phyloP scores from a whole-genome alignment of 441 rosid genomes.

The Monsonia emarginata region DNA sequence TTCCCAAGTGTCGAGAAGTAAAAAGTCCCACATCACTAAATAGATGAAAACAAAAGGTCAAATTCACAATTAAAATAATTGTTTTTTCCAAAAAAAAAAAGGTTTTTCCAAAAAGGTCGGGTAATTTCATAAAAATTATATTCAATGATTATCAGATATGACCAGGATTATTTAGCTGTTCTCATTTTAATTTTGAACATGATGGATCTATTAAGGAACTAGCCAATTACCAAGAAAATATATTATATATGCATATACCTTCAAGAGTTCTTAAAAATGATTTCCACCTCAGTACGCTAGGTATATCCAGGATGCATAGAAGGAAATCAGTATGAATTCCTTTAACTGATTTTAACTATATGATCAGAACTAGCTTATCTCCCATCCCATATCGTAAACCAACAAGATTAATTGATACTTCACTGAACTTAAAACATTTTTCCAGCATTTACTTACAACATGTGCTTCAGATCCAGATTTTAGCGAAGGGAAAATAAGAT shows the following conservation, averaged over 20 bases:
- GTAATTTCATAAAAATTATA: no score
- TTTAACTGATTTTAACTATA: background rate
- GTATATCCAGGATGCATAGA: background rate
- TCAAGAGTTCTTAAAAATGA: background rate
- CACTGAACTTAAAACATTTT: background rate
- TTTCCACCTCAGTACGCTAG: background rate
- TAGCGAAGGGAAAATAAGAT: conserved; percentile 76
- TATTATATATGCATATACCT: background rate
- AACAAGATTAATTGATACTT: background rate
- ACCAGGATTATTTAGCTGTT: background rate
- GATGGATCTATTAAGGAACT: background rate
- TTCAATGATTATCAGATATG: background rate
- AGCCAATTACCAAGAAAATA: background rate
- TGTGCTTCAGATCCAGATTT: conserved; percentile 88
- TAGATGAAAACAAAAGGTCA: no score
- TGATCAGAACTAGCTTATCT: background rate
- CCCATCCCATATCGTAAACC: background rate
- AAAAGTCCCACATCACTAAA: no score
- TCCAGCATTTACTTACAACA: conserved; percentile 45
- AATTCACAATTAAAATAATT: no score
- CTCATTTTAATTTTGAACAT: background rate
- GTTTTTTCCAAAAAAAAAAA: background rate
- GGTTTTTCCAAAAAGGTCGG: no score
- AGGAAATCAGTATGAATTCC: background rate
- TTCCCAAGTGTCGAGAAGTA: no score